phyloP scores from a whole-genome alignment of 2,329 filamentous ascomycete genomes.

The Metarhizium sp. region DNA sequence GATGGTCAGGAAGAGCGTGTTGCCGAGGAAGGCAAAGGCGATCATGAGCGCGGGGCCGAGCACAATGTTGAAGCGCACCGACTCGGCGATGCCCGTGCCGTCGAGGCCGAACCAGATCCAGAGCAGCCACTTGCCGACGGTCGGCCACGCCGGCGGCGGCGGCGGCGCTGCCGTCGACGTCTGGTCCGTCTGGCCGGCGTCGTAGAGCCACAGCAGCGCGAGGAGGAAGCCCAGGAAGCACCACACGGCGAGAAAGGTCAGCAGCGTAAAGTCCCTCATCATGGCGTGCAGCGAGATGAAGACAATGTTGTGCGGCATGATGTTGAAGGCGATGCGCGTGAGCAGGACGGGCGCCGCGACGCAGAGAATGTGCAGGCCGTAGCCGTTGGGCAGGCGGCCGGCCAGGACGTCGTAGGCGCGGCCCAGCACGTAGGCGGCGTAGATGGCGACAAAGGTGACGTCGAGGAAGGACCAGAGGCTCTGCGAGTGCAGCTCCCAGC shows the following conservation, averaged over 20 bases:
- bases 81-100: conserved; percentile 43
- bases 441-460: conserved; percentile 57
- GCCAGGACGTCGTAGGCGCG: conserved; percentile 46
- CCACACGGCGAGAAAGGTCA: conserved; percentile 57
- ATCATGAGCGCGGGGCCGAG: conserved; percentile 63
- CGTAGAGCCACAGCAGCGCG: conserved; percentile 55
- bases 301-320: conserved; percentile 67
- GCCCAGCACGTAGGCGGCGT: conserved; percentile 48
- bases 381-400: conserved; percentile 36
- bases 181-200: conserved; percentile 10
- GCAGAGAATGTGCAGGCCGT: conserved; percentile 55
- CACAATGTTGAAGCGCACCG: conserved; percentile 52
- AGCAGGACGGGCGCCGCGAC: conserved; percentile 61
- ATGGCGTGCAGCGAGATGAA: conserved; percentile 66
- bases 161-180: conserved; percentile 21
- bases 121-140: conserved; percentile 67
- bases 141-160: conserved; percentile 29
- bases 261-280: conserved; percentile 62
- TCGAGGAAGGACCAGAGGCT: conserved; percentile 70
- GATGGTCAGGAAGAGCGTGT: conserved; percentile 66
- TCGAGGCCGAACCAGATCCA: conserved; percentile 76
- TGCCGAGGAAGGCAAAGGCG: conserved; percentile 63
- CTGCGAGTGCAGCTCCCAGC: conserved; percentile 60
- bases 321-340: conserved; percentile 61
- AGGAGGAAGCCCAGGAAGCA: conserved; percentile 66